Conservation (phyloP, 208 protist species). For the Trypanosoma congolense region DNA sequence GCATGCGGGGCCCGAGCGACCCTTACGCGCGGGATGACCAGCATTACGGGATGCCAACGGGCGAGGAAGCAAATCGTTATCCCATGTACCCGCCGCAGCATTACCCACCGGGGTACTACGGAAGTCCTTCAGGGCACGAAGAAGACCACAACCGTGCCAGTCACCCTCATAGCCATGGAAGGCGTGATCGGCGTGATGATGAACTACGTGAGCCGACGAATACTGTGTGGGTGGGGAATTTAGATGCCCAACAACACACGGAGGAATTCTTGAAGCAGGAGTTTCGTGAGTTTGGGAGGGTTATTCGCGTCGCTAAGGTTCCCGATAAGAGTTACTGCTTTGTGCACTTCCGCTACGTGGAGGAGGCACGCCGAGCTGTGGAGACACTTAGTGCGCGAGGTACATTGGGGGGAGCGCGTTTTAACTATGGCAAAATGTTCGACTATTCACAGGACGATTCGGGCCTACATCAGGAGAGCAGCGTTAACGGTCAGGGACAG, state of each 20-base stretch:
- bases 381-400: constrained; percentile 52
- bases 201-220: constrained; percentile 74
- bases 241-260: constrained; percentile 46
- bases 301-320: constrained; percentile 73
- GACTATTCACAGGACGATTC: constrained; percentile 76
- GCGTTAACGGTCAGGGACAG: constrained; percentile 5
- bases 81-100: not conserved
- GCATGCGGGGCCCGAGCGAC: constrained; percentile 7
- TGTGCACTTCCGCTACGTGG: constrained; percentile 74
- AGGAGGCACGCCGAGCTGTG: constrained; percentile 72
- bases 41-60: not conserved
- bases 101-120: constrained; percentile 7
- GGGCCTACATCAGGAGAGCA: constrained; percentile 42
- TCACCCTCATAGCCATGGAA: not conserved
- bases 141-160: not conserved
- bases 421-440: constrained; percentile 87
- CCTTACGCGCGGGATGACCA: constrained; percentile 16
- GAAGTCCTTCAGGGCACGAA: not conserved
- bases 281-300: constrained; percentile 71
- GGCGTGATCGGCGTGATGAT: constrained; percentile 16
- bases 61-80: constrained; percentile 5
- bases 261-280: constrained; percentile 44
- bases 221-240: constrained; percentile 85
- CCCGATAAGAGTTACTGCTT: constrained; percentile 77
- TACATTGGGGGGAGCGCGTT: constrained; percentile 47